Evolutionary conservation across 805 yeast species (phyloP), one percentile per base, ranked within the genome.

Genomic region (Ogataea pignaliae): DNA sequence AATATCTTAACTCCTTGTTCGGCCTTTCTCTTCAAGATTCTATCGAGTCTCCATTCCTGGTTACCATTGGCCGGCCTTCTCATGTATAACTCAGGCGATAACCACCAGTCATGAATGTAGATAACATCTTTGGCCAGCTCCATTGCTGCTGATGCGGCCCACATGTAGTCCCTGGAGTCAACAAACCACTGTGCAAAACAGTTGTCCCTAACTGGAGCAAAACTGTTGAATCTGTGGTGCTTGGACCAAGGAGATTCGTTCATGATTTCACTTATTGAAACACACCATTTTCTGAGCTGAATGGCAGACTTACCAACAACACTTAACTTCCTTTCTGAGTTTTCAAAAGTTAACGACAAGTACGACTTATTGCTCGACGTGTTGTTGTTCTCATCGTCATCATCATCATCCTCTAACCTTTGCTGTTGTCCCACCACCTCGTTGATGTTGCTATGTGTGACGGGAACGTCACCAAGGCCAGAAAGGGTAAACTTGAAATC

Each of bases 31-130:
- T 87, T 88, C 52, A 93, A 70, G 2, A 93, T 64, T 57, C 99
- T 75, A 64, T 93, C 99, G 36, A 93, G 68, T 60, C 99, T 76
- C 83, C 88, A 93, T 50, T 87, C 84, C 63, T 93, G 98, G 55
- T 91, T 91, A 9, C 97, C 97, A 63, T 87, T 84, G 0, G 96
- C 91, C 0, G 99, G 99, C 40, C 99, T 72, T 50, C 99, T 77
- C 67, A 93, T 70, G 56, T 93, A 95, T 3, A 93, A 61, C 63
- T 93, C 99, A 0, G 99, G 99, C 4, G 91, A 78, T 21, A 93
- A 71, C 99, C 99, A 93, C 99, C 99, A 93, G 58, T 91, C 99
- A 59, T 93, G 97, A 40, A 93, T 88, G 61, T 83, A 93, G 30
- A 93, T 84, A 1, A 85, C 91, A 69, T 93, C 98, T 52, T 82